phyloP scores from a whole-genome alignment of 108 stramenopile species.

The Fragilaria radians region DNA sequence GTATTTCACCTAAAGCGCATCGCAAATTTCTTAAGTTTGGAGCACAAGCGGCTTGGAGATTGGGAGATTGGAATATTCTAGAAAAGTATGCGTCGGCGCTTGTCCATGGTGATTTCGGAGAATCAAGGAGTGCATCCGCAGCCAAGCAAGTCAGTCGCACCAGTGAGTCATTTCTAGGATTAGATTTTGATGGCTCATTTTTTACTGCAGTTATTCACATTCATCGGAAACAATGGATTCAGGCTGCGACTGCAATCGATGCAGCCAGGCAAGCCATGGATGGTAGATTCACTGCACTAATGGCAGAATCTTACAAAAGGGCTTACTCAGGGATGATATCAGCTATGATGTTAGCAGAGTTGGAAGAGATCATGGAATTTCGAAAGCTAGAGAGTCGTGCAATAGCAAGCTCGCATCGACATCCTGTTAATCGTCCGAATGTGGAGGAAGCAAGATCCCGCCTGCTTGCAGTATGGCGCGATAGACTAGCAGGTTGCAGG shows the following conservation, averaged over 20 bases:
- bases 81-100: conserved; percentile 72
- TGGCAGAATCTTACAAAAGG: conserved; percentile 86
- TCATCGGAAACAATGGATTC: conserved; percentile 73
- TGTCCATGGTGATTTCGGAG: conserved; percentile 26
- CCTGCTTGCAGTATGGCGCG: conserved; percentile 72
- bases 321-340: conserved; percentile 92
- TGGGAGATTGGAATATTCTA: conserved; percentile 90
- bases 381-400: conserved; percentile 55
- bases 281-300: conserved; percentile 85
- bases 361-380: conserved; percentile 93
- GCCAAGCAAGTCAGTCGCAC: conserved; percentile 4
- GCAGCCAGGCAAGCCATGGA: conserved; percentile 83
- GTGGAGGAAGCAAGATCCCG: conserved; percentile 44
- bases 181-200: conserved; percentile 90
- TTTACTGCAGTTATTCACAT: conserved; percentile 89
- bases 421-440: conserved; percentile 48
- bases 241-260: conserved; percentile 75
- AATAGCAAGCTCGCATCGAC: conserved; percentile 24
- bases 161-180: conserved; percentile 18
- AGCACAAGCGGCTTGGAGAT: conserved; percentile 88
- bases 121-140: conserved; percentile 8
- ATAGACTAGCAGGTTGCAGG: conserved; percentile 76
- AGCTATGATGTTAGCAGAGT: conserved; percentile 80
- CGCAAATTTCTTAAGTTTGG: conserved; percentile 77
- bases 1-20: conserved; percentile 25